Percentiles rank a stretch among this genome's conserved stretches.
Evolutionary conservation across 2,329 filamentous ascomycete genomes (phyloP).

Genomic region (Exserohilum rostratum): DNA sequence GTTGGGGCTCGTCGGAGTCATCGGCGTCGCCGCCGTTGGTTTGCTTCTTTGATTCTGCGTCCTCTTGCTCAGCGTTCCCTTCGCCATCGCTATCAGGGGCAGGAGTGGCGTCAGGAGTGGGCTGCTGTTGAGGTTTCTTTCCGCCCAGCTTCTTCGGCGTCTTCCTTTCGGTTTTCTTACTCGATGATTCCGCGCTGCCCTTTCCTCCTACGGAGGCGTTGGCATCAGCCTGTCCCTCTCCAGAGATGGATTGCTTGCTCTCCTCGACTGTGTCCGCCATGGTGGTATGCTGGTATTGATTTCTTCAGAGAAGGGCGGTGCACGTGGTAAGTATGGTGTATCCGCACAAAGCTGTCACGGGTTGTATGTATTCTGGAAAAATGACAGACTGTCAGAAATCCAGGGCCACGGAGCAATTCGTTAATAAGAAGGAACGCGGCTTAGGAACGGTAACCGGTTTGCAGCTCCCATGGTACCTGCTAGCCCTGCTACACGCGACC

Average conservation of each 20-base stretch:
- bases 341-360: conserved; percentile 17
- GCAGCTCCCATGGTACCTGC: conserved; percentile 35
- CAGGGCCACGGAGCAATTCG: conserved; percentile 35
- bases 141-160: conserved; percentile 58
- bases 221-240: conserved; percentile 48
- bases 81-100: conserved; percentile 53
- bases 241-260: conserved; percentile 44
- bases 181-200: conserved; percentile 48
- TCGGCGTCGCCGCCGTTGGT: conserved; percentile 43
- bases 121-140: conserved; percentile 54
- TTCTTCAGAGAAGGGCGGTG: conserved; percentile 13
- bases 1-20: conserved; percentile 56
- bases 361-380: conserved; percentile 23
- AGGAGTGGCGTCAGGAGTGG: conserved; percentile 56
- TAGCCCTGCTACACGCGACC: conserved; percentile 43
- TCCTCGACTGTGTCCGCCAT: conserved; percentile 50
- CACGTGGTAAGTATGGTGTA: conserved; percentile 11
- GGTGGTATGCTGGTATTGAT: conserved; percentile 28
- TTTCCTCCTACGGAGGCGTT: conserved; percentile 45
- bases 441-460: conserved; percentile 46
- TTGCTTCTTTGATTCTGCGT: conserved; percentile 43
- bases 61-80: conserved; percentile 51
- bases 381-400: conserved; percentile 15
- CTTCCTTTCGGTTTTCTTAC: conserved; percentile 55
- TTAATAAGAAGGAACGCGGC: conserved; percentile 41